Evolutionary conservation across 768 basidiomycete species (phyloP).

Genomic region (Serendipita vermifera): DNA sequence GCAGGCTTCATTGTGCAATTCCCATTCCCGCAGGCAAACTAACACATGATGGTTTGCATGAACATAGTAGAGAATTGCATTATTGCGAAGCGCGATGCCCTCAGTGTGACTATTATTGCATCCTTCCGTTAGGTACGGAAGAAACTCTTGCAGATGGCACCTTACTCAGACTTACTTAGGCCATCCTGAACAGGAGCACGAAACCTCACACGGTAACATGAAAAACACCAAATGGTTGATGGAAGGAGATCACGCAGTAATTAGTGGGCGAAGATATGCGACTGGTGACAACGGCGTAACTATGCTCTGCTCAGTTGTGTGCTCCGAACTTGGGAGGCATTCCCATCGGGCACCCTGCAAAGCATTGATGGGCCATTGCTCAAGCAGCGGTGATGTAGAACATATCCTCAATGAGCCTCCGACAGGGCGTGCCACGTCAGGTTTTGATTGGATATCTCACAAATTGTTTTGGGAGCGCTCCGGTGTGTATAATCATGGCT

Average conservation of each 20-base stretch:
- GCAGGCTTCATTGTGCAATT: slow-evolving; percentile 38
- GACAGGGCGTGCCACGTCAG: slow-evolving; percentile 17
- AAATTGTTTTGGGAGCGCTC: slow-evolving; percentile 42
- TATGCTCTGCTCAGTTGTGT: slow-evolving; percentile 51
- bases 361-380: slow-evolving; percentile 25
- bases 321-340: slow-evolving; percentile 43
- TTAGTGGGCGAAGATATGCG: slow-evolving; percentile 37
- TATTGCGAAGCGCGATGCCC: slow-evolving; percentile 38
- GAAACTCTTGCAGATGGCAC: slow-evolving; percentile 16
- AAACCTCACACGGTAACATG: slow-evolving; percentile 54
- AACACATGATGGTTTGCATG: slow-evolving; percentile 35
- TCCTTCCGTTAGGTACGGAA: not conserved
- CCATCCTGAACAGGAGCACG: slow-evolving; percentile 47
- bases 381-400: slow-evolving; percentile 33
- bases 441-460: slow-evolving; percentile 48
- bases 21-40: slow-evolving; percentile 31
- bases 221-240: slow-evolving; percentile 43
- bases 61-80: slow-evolving; percentile 40
- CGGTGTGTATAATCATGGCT: slow-evolving; percentile 28
- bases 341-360: slow-evolving; percentile 45
- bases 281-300: slow-evolving; percentile 33
- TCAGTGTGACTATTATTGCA: not conserved
- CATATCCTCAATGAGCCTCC: slow-evolving; percentile 36
- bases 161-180: slow-evolving; percentile 42
- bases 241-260: slow-evolving; percentile 43